Conservation (phyloP, 441 rosid species). For the Metrosideros polymorpha region DNA sequence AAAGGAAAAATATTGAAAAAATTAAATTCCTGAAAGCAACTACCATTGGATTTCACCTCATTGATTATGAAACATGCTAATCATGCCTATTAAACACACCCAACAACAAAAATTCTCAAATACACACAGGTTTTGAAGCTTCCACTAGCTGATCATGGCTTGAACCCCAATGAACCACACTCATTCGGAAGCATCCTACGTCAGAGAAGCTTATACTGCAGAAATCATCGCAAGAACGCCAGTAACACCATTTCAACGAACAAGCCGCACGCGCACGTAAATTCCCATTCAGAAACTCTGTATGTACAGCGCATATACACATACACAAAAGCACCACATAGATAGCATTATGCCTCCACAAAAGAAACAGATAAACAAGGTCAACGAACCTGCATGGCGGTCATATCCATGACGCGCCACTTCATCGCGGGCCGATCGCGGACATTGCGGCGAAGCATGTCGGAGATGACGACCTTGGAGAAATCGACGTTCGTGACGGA, state of each 20-base stretch:
- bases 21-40: neutral
- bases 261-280: neutral
- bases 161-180: too few species aligned
- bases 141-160: neutral
- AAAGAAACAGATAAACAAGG: neutral
- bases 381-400: slow-evolving; percentile 55
- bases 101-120: neutral
- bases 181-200: neutral
- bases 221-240: neutral
- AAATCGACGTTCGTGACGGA: slow-evolving; percentile 71
- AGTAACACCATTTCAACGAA: neutral
- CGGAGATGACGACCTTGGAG: slow-evolving; percentile 83
- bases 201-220: neutral
- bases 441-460: slow-evolving; percentile 83
- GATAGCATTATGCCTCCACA: neutral
- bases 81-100: neutral
- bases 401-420: slow-evolving; percentile 97
- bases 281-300: neutral
- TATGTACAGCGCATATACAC: neutral
- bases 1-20: neutral
- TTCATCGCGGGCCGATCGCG: slow-evolving; percentile 63
- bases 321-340: neutral
- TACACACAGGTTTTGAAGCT: neutral
- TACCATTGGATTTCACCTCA: neutral
- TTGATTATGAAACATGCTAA: neutral